These are phyloP conservation scores for Cladobotryum protrusum DNA, from an alignment of 2,329 filamentous ascomycete genomes.

Conservation along the genomic window DNA sequence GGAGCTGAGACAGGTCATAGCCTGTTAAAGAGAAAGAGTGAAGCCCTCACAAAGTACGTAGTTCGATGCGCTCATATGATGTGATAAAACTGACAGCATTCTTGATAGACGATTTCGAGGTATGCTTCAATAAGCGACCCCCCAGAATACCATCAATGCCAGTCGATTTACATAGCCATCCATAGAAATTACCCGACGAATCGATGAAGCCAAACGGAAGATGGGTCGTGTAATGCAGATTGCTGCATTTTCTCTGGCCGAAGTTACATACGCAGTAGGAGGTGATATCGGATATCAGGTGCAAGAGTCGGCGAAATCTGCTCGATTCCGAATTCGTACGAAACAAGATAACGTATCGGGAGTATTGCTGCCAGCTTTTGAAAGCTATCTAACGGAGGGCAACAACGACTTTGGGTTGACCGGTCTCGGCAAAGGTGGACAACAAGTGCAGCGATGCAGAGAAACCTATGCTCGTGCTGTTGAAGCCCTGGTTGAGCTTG, in stretches of 20 bases:
- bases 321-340: constrained; percentile 85
- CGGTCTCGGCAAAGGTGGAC: constrained; percentile 90
- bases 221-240: constrained; percentile 99
- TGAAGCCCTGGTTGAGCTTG: constrained; percentile 90
- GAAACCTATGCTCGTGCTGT: constrained; percentile 96
- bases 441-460: constrained; percentile 89
- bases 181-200: constrained; percentile 86
- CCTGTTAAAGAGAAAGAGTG: constrained; percentile 93
- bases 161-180: constrained; percentile 3
- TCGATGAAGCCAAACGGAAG: constrained; percentile 98
- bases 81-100: constrained; percentile 5
- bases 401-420: constrained; percentile 96
- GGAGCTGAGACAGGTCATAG: constrained; percentile 87
- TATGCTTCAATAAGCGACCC: constrained; percentile 29
- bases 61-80: background rate
- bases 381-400: constrained; percentile 81
- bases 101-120: constrained; percentile 76
- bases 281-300: constrained; percentile 96
- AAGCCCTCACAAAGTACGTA: constrained; percentile 88
- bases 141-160: background rate
- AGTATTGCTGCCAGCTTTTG: constrained; percentile 88
- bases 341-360: constrained; percentile 98
- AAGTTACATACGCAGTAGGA: constrained; percentile 95
- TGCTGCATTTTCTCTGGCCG: constrained; percentile 91
- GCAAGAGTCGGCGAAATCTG: constrained; percentile 89